Percentiles rank a stretch among this genome's conserved stretches.
phyloP scores from a whole-genome alignment of 2,329 filamentous ascomycete species.

The Neobulgaria alba region DNA sequence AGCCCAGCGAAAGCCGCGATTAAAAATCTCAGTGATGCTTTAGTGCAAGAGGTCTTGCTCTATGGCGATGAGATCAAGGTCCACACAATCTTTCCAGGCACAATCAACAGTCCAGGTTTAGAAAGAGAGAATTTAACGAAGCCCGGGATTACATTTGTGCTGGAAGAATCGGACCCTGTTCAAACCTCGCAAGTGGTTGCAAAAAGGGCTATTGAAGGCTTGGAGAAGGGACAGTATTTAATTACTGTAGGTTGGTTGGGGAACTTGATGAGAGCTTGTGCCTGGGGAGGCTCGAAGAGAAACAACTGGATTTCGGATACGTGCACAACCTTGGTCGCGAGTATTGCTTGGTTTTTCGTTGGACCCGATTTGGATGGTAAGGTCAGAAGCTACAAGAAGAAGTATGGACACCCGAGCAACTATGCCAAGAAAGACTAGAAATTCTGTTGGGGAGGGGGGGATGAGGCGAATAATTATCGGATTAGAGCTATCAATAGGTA shows the following conservation, averaged over 20 bases:
- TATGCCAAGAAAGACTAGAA: slow-evolving; percentile 19
- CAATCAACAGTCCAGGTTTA: slow-evolving; percentile 69
- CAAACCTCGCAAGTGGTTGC: slow-evolving; percentile 77
- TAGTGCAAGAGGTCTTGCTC: slow-evolving; percentile 75
- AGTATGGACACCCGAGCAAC: slow-evolving; percentile 48
- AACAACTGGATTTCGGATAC: slow-evolving; percentile 55
- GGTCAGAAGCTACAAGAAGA: slow-evolving; percentile 46
- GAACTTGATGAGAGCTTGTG: slow-evolving; percentile 57
- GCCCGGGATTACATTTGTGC: slow-evolving; percentile 65
- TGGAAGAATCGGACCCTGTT: slow-evolving; percentile 76
- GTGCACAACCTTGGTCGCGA: slow-evolving; percentile 43
- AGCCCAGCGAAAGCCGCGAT: slow-evolving; percentile 79
- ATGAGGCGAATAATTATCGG: too few relatives aligned
- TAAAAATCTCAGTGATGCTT: slow-evolving; percentile 70
- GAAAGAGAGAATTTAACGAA: slow-evolving; percentile 71
- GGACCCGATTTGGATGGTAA: slow-evolving; percentile 47
- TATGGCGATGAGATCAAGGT: slow-evolving; percentile 79
- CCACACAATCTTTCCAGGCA: slow-evolving; percentile 76
- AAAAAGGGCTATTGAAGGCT: slow-evolving; percentile 53
- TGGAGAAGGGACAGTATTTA: slow-evolving; percentile 75
- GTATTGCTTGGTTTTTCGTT: slow-evolving; percentile 50
- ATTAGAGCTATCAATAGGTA: too few relatives aligned
- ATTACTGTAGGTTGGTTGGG: slow-evolving; percentile 70
- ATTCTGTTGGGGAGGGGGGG: too few relatives aligned
- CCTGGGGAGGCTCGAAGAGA: slow-evolving; percentile 45